Conservation (phyloP, 2,329 filamentous ascomycete genomes). For the Paraphoma chrysanthemicola region DNA sequence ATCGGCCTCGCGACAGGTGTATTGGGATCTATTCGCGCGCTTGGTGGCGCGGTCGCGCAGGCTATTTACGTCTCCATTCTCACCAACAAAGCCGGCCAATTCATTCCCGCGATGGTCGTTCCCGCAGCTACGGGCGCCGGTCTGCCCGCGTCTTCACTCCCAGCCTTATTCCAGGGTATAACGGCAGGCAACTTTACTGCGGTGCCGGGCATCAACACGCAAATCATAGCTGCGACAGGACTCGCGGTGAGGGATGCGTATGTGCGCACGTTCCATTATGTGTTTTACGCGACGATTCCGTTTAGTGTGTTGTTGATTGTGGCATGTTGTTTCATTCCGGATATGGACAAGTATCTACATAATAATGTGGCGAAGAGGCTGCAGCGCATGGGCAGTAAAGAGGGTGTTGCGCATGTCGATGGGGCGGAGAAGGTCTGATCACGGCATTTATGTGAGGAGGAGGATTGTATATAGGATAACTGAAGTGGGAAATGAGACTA, state of each 20-base stretch:
- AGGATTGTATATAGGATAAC: background rate
- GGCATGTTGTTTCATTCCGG: conserved; percentile 18
- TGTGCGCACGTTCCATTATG: conserved; percentile 15
- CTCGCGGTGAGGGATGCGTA: conserved; percentile 25
- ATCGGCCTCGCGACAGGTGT: conserved; percentile 56
- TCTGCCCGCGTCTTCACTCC: conserved; percentile 25
- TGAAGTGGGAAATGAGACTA: background rate
- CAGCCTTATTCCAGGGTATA: conserved; percentile 27
- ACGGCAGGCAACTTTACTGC: conserved; percentile 26
- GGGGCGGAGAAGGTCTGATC: conserved; percentile 7
- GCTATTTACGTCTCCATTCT: conserved; percentile 36
- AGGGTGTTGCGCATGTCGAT: conserved; percentile 17
- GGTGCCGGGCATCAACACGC: conserved; percentile 27
- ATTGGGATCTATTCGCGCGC: conserved; percentile 53
- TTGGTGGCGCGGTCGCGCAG: conserved; percentile 35
- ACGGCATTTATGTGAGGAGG: background rate
- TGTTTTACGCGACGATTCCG: conserved; percentile 34
- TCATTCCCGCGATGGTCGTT: conserved; percentile 27
- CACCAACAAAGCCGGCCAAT: conserved; percentile 24
- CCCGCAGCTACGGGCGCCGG: conserved; percentile 28
- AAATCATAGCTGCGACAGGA: conserved; percentile 22
- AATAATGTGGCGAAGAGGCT: conserved; percentile 33
- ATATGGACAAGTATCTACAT: conserved; percentile 32
- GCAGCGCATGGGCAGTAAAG: conserved; percentile 16
- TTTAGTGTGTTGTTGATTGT: conserved; percentile 27